A percentile compares a stretch with the other conserved stretches of the same genome.
Conservation (phyloP, 495 filamentous ascomycete species). For the Penicillium pulvis region DNA sequence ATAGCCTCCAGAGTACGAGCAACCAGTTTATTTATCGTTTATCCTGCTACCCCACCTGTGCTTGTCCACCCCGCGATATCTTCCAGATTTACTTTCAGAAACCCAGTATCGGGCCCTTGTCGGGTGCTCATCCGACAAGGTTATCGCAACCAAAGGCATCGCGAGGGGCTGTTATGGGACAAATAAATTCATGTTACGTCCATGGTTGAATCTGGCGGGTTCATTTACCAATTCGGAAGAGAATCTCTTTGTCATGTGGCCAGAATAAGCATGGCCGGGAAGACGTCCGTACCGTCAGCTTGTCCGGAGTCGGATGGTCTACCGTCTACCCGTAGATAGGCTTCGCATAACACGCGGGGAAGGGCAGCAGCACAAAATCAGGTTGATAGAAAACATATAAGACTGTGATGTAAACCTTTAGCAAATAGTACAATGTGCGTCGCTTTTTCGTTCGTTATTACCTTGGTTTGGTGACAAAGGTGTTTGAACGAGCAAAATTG, state of each 20-base stretch:
- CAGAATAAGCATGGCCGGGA: constrained; percentile 13
- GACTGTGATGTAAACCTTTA: neutral
- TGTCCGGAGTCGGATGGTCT: neutral
- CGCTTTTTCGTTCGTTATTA: too few relatives aligned
- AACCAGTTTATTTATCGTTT: constrained; percentile 17
- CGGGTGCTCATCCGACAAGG: constrained; percentile 15
- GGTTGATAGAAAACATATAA: neutral
- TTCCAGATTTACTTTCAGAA: constrained; percentile 7
- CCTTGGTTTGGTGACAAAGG: too few relatives aligned
- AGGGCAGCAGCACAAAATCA: neutral
- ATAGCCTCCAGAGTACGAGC: constrained; percentile 1
- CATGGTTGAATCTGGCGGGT: constrained; percentile 2
- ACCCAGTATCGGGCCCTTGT: constrained; percentile 6
- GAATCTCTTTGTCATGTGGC: constrained; percentile 6
- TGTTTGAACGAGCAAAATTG: too few relatives aligned
- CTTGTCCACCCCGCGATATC: constrained; percentile 11
- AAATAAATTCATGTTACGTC: neutral
- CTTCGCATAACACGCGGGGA: neutral
- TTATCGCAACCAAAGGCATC: neutral
- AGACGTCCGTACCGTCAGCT: constrained; percentile 14
- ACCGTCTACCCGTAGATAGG: constrained; percentile 3
- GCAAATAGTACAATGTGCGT: too few relatives aligned
- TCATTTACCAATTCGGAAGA: constrained; percentile 12
- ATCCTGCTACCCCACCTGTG: constrained; percentile 16
- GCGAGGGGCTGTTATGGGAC: neutral